A percentile compares a stretch with the other conserved stretches of the same genome.
Evolutionary conservation across 108 stramenopile genomes (phyloP).

Genomic region (Phaeodactylum tricornutum): DNA sequence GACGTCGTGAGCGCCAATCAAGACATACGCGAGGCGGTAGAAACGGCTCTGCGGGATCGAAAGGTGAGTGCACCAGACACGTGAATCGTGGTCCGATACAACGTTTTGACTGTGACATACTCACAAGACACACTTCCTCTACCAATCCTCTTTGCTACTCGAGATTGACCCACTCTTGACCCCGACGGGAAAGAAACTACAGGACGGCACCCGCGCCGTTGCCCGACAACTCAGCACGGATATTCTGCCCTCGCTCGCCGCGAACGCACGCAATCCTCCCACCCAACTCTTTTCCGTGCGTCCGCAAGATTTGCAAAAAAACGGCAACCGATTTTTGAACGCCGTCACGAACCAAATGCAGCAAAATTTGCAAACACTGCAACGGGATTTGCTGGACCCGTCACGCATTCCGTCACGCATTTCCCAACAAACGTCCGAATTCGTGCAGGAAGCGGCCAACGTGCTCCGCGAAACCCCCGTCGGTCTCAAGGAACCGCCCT

Average conservation of each 20-base stretch:
- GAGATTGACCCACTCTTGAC: slow-evolving; percentile 78
- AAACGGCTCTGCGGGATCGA: slow-evolving; percentile 47
- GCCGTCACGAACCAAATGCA: slow-evolving; percentile 58
- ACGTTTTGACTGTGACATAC: background rate
- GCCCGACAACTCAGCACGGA: slow-evolving; percentile 72
- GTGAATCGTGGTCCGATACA: slow-evolving; percentile 2
- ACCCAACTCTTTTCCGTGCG: background rate
- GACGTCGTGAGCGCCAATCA: slow-evolving; percentile 59
- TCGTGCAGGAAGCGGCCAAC: slow-evolving; percentile 60
- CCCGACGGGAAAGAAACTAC: slow-evolving; percentile 55
- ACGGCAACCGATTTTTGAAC: slow-evolving; percentile 54
- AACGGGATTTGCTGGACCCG: slow-evolving; percentile 67
- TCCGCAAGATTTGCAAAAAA: slow-evolving; percentile 18
- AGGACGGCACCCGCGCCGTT: slow-evolving; percentile 73
- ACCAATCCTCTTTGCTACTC: no score
- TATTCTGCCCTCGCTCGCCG: slow-evolving; percentile 57
- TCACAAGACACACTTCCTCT: no score
- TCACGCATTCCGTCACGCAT: slow-evolving; percentile 50
- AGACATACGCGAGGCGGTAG: slow-evolving; percentile 60
- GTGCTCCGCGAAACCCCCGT: slow-evolving; percentile 77
- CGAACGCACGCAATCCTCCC: no score
- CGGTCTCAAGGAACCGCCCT: slow-evolving; percentile 63
- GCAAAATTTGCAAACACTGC: slow-evolving; percentile 49
- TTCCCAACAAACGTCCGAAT: slow-evolving; percentile 50
- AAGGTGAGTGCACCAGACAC: slow-evolving; percentile 73